These are phyloP conservation scores for Mucor velutinosus DNA, from an alignment of 371 early-diverging fungal species.

Conservation along the genomic window DNA sequence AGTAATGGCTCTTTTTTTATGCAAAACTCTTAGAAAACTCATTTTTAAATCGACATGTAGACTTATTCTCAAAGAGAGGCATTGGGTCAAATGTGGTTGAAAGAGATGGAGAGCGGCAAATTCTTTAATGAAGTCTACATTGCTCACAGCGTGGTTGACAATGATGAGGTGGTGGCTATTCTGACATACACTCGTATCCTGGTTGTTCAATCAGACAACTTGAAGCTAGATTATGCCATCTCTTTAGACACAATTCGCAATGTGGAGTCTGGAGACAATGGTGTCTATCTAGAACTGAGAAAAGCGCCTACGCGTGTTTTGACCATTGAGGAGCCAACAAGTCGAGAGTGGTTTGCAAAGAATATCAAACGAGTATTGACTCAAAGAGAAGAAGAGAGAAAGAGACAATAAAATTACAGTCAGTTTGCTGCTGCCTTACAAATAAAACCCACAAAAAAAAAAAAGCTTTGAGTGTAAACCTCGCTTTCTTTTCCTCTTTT, in stretches of 20 bases:
- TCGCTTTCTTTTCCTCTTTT: neutral
- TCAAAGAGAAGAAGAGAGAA: conserved; percentile 17
- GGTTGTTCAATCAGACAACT: conserved; percentile 56
- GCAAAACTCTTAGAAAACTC: neutral
- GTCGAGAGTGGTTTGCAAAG: conserved; percentile 26
- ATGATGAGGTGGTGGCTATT: conserved; percentile 66
- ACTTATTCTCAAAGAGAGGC: conserved; percentile 85
- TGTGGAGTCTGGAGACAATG: conserved; percentile 8
- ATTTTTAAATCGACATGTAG: conserved; percentile 19
- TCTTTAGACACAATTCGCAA: conserved; percentile 23
- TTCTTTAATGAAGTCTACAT: conserved; percentile 83
- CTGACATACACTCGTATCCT: conserved; percentile 68
- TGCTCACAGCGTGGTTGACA: conserved; percentile 64
- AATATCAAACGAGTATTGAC: conserved; percentile 10
- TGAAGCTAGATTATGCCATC: conserved; percentile 63
- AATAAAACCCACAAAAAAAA: neutral
- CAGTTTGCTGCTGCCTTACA: neutral
- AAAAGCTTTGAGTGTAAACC: neutral
- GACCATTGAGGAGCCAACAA: conserved; percentile 20
- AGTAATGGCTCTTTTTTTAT: neutral
- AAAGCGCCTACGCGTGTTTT: conserved; percentile 4
- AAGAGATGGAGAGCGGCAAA: conserved; percentile 77
- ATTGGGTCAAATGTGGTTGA: conserved; percentile 89
- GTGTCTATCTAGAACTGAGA: conserved; percentile 20
- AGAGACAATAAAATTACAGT: conserved; percentile 15